phyloP scores from a whole-genome alignment of 768 basidiomycete species.

The Kwoniella sp. region DNA sequence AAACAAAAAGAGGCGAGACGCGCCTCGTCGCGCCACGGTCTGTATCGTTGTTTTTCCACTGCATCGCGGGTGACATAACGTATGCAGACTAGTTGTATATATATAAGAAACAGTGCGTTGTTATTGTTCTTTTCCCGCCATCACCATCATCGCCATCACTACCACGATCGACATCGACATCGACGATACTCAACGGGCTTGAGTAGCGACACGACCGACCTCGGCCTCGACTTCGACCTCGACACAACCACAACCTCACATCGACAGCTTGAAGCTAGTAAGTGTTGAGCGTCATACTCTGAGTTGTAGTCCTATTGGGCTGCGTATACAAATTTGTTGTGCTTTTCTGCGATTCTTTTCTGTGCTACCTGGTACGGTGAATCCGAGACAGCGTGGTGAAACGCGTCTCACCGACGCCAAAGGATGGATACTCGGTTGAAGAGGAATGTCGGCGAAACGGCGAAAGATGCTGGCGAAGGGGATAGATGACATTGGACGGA shows the following conservation, averaged over 20 bases:
- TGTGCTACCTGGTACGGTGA: background rate
- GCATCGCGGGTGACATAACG: too few relatives aligned
- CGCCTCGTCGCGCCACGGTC: conserved; percentile 6
- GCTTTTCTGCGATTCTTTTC: too few relatives aligned
- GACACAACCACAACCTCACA: background rate
- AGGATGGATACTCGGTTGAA: background rate
- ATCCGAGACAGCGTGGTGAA: background rate
- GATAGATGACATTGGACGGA: background rate
- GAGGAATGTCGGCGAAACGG: background rate
- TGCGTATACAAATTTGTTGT: too few relatives aligned
- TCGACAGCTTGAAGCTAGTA: background rate
- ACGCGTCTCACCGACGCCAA: background rate
- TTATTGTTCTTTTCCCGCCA: background rate
- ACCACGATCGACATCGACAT: conserved; percentile 3
- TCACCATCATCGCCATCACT: background rate
- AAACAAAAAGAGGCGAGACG: conserved; percentile 8
- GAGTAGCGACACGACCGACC: conserved; percentile 2
- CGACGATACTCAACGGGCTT: conserved; percentile 5
- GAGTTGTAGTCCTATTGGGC: background rate
- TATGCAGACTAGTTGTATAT: background rate
- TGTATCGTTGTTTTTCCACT: background rate
- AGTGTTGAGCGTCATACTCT: background rate
- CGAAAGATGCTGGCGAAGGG: background rate
- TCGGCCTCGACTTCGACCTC: background rate
- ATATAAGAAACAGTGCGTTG: background rate